A percentile compares a stretch with the other conserved stretches of the same genome.
Evolutionary conservation across 2,329 filamentous ascomycete genomes (phyloP).

Genomic region (Pestalotiopsis sp.): DNA sequence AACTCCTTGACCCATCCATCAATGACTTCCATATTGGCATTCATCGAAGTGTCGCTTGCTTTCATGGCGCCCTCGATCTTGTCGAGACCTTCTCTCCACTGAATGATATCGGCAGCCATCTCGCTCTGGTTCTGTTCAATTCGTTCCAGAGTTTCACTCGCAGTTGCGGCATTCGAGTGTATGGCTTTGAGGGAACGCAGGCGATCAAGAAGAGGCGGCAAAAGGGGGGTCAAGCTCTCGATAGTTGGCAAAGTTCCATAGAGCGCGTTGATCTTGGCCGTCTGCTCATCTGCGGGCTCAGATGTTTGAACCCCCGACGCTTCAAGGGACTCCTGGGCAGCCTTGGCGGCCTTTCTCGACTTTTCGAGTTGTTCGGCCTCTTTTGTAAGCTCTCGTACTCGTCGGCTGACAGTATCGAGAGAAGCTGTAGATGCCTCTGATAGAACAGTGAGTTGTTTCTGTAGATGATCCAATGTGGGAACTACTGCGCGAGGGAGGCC

Average conservation of each 20-base stretch:
- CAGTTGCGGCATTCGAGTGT: conserved; percentile 84
- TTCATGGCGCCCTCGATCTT: conserved; percentile 77
- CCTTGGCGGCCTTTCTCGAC: conserved; percentile 62
- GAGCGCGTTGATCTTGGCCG: conserved; percentile 86
- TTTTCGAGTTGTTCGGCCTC: conserved; percentile 76
- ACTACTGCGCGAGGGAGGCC: conserved; percentile 71
- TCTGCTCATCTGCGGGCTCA: conserved; percentile 60
- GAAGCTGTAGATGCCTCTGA: conserved; percentile 72
- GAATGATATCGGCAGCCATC: conserved; percentile 80
- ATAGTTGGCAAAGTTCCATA: conserved; percentile 89
- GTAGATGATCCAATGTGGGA: conserved; percentile 78
- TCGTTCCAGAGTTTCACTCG: conserved; percentile 74
- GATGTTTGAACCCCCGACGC: conserved; percentile 44
- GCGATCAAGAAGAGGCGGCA: conserved; percentile 84
- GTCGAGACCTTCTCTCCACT: conserved; percentile 81
- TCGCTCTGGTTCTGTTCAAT: conserved; percentile 81
- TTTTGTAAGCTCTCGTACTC: conserved; percentile 69
- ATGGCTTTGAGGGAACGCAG: conserved; percentile 81
- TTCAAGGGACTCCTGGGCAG: conserved; percentile 61
- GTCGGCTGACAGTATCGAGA: conserved; percentile 71
- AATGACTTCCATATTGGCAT: conserved; percentile 80
- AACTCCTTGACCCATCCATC: conserved; percentile 88
- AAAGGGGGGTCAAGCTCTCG: conserved; percentile 79
- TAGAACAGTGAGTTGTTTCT: conserved; percentile 78
- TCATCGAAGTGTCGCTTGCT: conserved; percentile 70